Percentiles rank a stretch among this genome's conserved stretches.
These are phyloP conservation scores for Sarocladium oryzae DNA, from an alignment of 2,329 filamentous ascomycete genomes.

Conservation along the genomic window DNA sequence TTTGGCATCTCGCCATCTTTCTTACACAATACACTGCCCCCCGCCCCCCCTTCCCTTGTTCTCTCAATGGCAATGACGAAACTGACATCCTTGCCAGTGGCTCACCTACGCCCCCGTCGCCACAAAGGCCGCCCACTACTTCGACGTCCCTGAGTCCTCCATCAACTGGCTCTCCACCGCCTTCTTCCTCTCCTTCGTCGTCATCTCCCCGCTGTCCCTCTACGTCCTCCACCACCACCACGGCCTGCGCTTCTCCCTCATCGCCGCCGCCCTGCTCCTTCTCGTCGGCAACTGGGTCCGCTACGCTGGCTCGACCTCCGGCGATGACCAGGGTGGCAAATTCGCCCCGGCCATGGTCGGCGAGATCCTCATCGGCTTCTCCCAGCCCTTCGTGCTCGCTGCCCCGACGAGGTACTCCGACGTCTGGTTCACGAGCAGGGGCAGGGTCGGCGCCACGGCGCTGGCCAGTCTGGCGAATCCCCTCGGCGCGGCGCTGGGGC, in stretches of 20 bases:
- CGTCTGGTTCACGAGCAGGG: conserved; percentile 83
- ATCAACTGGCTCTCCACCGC: conserved; percentile 92
- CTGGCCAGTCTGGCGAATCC: conserved; percentile 81
- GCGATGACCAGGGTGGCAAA: conserved; percentile 20
- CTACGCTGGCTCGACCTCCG: conserved; percentile 59
- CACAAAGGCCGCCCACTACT: conserved; percentile 66
- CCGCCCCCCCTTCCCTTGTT: neutral
- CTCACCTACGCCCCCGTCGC: conserved; percentile 85
- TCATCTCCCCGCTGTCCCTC: conserved; percentile 65
- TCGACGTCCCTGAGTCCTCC: conserved; percentile 62
- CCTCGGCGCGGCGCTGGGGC: conserved; percentile 79
- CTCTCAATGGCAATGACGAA: neutral
- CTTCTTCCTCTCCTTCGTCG: conserved; percentile 79
- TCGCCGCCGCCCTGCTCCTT: conserved; percentile 64
- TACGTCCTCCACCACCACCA: conserved; percentile 60
- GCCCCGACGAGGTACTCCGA: conserved; percentile 89
- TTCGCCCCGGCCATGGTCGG: conserved; percentile 82
- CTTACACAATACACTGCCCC: neutral
- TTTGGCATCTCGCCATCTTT: no score
- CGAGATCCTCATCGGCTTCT: conserved; percentile 81
- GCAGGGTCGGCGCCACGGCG: conserved; percentile 82
- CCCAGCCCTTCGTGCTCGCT: conserved; percentile 86
- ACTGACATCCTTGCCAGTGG: conserved; percentile 52
- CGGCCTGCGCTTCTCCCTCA: conserved; percentile 72
- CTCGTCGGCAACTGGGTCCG: conserved; percentile 88